Percentiles rank a stretch among this genome's conserved stretches.
Conservation (phyloP, 1,284 basidiomycete species). For the Malassezia obtusa region DNA sequence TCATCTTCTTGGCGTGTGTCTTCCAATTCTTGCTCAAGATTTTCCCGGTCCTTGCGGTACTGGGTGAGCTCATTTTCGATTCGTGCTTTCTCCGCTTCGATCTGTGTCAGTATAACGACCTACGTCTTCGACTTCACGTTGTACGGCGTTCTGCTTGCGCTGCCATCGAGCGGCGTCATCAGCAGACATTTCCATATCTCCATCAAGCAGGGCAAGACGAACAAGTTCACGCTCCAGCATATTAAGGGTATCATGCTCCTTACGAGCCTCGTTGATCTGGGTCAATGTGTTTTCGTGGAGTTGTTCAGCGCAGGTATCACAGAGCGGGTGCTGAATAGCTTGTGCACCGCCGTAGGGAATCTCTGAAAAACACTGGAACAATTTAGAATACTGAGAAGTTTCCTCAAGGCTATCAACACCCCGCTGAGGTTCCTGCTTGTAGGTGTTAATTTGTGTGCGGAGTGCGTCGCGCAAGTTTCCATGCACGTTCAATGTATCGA, state of each 20-base stretch:
- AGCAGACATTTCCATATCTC: neutral
- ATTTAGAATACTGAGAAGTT: slow-evolving; percentile 1
- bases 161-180: slow-evolving; percentile 7
- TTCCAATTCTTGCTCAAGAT: slow-evolving; percentile 63
- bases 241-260: slow-evolving; percentile 70
- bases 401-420: too few species aligned
- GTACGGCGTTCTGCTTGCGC: slow-evolving; percentile 5
- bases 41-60: slow-evolving; percentile 38
- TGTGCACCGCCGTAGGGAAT: neutral
- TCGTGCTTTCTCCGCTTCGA: slow-evolving; percentile 16
- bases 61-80: slow-evolving; percentile 20
- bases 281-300: neutral
- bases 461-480: too few species aligned
- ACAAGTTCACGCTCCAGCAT: slow-evolving; percentile 31
- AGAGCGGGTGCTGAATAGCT: slow-evolving; percentile 78
- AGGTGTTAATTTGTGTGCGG: neutral
- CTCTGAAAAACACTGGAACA: neutral
- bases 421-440: too few species aligned
- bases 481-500: too few species aligned
- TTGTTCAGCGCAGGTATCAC: slow-evolving; percentile 63
- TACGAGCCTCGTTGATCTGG: slow-evolving; percentile 59
- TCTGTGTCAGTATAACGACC: slow-evolving; percentile 2
- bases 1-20: slow-evolving; percentile 64
- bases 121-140: slow-evolving; percentile 16
- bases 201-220: slow-evolving; percentile 21